Evolutionary conservation across 306 rosid genomes (phyloP).

Genomic region (Mimosa bimucronata): DNA sequence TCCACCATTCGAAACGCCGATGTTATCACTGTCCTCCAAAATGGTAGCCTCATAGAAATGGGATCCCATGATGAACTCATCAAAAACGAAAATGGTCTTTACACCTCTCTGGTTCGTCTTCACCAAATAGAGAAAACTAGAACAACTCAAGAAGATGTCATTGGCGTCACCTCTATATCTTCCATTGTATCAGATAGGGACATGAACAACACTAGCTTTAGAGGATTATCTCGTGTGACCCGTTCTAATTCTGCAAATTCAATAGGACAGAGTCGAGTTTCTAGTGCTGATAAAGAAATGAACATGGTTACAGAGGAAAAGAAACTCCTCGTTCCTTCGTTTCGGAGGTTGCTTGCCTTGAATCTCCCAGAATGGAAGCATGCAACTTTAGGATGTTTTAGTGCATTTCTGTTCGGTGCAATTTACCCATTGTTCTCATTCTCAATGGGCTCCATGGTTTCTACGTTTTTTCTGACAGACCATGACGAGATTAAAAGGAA

Average conservation of each 20-base stretch:
- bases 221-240: slow-evolving; percentile 48
- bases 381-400: slow-evolving; percentile 62
- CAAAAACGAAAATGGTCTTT: slow-evolving; percentile 50
- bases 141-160: slow-evolving; percentile 36
- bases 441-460: slow-evolving; percentile 70
- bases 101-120: slow-evolving; percentile 65
- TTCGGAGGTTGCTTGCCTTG: slow-evolving; percentile 66
- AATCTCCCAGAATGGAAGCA: slow-evolving; percentile 88
- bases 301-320: neutral
- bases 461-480: slow-evolving; percentile 62
- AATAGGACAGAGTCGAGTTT: slow-evolving; percentile 26
- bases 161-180: neutral
- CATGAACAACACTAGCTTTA: slow-evolving; percentile 48
- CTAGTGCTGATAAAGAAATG: neutral
- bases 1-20: slow-evolving; percentile 81
- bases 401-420: slow-evolving; percentile 71
- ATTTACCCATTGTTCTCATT: slow-evolving; percentile 75
- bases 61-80: slow-evolving; percentile 73
- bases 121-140: slow-evolving; percentile 55
- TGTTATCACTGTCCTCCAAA: slow-evolving; percentile 69
- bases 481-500: slow-evolving; percentile 78
- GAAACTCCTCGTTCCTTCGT: slow-evolving; percentile 57
- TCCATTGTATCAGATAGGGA: slow-evolving; percentile 47
- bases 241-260: slow-evolving; percentile 63
- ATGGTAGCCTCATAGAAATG: slow-evolving; percentile 62